Base-by-base conservation (phyloP, 2,329 filamentous ascomycete genomes). In the Sphaceloma murrayae region DNA sequence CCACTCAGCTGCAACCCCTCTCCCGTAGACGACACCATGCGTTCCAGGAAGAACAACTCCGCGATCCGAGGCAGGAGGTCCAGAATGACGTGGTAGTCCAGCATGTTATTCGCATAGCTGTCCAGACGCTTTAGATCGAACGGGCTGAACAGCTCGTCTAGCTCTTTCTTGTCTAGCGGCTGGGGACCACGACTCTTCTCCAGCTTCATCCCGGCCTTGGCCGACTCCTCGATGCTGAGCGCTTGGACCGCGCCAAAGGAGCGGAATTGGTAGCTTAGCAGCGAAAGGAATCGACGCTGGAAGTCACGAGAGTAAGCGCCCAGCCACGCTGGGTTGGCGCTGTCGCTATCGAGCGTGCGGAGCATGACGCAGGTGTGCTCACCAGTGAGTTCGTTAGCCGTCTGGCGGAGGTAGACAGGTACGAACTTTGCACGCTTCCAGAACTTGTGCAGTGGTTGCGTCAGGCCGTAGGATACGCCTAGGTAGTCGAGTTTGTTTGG, bases 301-400 rank as follows among this genome's bases (percentile, higher is more conserved):
- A 96, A 98, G 62, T 98, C 91, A 49, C 82, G 77, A 3, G 89
- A 76, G 58, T 93, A 98, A 2, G 87, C 86, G 11, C 85, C 85
- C 0, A 96, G 78, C 91, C 91, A 96, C 56, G 76, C 78, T 46
- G 70, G 70, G 53, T 94, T 86, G 31, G 78, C 79, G 43, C 65
- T 69, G 48, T 77, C 72, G 5, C 50, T 53, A 40, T 69, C 62
- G 2, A 98, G 72, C 1, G 87, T 83, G 46, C 86, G 78, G 38
- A 98, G 74, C 93, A 98, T 98, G 19, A 98, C 89, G 59, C 87
- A 95, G 0, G 91, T 94, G 61, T 98, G 91, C 64, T 98, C 91
- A 45, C 91, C 91, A 0, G 93, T 98, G 34, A 98, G 72, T 46
- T 96, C 91, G 59, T 96, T 98, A 42, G 91, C 74, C 2, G 93